Conservation (phyloP, 2,329 filamentous ascomycete genomes). For the Pseudopyricularia javanii region DNA sequence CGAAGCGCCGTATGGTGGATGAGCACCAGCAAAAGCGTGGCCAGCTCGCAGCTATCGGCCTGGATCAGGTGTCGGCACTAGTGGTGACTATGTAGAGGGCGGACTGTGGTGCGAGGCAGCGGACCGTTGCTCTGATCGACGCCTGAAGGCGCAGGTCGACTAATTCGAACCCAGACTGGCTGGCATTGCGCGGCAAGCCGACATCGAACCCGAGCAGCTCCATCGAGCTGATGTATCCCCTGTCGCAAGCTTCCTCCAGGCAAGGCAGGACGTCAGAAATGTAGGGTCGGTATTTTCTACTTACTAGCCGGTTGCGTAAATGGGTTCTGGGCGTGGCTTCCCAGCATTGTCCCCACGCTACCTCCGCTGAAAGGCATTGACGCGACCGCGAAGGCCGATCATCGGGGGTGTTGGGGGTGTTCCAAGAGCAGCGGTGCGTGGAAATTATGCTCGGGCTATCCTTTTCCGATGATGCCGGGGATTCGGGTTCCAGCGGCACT, state of each 20-base stretch:
- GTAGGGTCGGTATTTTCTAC: not conserved
- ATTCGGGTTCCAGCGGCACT: too few species aligned
- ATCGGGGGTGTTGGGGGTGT: not conserved
- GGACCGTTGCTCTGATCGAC: not conserved
- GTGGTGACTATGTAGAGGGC: not conserved
- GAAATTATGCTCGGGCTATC: not conserved
- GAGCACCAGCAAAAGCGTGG: not conserved
- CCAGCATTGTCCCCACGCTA: conserved; percentile 2
- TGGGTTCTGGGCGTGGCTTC: not conserved
- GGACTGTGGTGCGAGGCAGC: not conserved
- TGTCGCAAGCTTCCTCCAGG: not conserved
- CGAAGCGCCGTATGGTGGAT: not conserved
- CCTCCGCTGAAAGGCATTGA: conserved; percentile 3
- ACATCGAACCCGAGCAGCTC: not conserved
- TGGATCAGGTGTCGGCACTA: not conserved
- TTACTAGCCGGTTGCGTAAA: conserved; percentile 1
- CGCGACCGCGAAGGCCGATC: conserved; percentile 3
- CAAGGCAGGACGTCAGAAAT: not conserved
- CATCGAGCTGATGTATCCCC: not conserved
- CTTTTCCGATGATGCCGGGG: not conserved
- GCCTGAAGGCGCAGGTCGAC: not conserved
- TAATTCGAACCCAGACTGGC: not conserved
- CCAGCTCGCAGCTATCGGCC: not conserved
- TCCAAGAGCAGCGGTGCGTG: not conserved
- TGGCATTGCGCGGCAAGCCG: not conserved